Percentiles rank a stretch among this genome's conserved stretches.
Conservation (phyloP, 306 rosid genomes). For the Prunus dulcis region DNA sequence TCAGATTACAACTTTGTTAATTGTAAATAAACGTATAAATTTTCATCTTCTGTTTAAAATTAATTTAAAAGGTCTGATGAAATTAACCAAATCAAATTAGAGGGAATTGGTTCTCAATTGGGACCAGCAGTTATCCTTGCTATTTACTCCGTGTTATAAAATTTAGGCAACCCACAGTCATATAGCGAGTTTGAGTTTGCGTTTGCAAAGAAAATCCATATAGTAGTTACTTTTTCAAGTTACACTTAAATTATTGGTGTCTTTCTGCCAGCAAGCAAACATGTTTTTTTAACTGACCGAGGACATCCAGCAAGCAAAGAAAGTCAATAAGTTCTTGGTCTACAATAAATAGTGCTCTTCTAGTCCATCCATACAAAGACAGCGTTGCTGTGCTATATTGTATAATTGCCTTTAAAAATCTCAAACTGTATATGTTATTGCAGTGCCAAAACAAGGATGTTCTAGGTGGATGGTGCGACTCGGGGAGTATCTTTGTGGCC, state of each 20-base stretch:
- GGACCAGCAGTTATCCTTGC: not conserved
- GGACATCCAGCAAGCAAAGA: not conserved
- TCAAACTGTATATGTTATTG: slow-evolving; percentile 23
- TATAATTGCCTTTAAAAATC: slow-evolving; percentile 7
- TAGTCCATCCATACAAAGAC: slow-evolving; percentile 2
- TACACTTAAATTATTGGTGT: not conserved
- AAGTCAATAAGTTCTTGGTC: not conserved
- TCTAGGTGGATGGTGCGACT: slow-evolving; percentile 90
- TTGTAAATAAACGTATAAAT: not conserved
- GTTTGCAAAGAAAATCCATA: not conserved
- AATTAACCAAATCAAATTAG: not conserved
- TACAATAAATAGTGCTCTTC: not conserved
- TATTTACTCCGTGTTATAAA: not conserved
- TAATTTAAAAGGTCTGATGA: not conserved
- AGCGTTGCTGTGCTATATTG: slow-evolving; percentile 1
- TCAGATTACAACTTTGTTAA: not conserved
- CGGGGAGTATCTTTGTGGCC: slow-evolving; percentile 73
- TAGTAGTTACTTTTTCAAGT: not conserved
- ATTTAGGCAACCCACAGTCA: not conserved
- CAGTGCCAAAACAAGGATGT: slow-evolving; percentile 76
- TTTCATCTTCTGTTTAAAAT: not conserved
- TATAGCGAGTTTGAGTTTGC: not conserved
- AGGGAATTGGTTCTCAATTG: not conserved
- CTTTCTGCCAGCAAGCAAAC: not conserved
- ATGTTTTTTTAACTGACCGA: not conserved